Base-by-base conservation (phyloP, 1,139 yeast genomes). In the Scheffersomyces parashehatae region DNA sequence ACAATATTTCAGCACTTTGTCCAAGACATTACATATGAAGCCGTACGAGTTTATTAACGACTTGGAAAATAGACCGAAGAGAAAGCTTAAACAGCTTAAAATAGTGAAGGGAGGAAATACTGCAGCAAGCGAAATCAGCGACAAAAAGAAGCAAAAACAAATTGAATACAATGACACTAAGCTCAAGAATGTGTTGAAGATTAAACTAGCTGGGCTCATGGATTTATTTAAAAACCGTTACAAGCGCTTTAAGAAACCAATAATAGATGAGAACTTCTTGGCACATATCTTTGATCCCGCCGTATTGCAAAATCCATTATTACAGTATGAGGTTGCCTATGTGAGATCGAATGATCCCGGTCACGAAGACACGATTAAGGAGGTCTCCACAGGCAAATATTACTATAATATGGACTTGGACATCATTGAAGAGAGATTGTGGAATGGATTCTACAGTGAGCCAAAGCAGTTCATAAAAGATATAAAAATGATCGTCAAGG, bases 391-490 rank as follows among this genome's bases (percentile, higher is more conserved):
- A 0, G 96, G 95, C 2, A 81, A 78, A 45, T 76, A 74, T 52
- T 93, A 74, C 60, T 77, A 76, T 67, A 93, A 93, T 55, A 95
- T 93, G 88, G 99, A 93, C 59, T 72, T 95, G 47, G 99, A 93
- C 60, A 84, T 90, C 13, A 82, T 95, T 38, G 99, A 93, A 58
- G 99, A 93, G 59, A 76, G 99, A 45, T 69, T 95, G 44, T 93
- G 99, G 99, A 93, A 93, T 64, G 99, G 99, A 0, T 93, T 70
- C 62, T 93, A 95, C 59, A 85, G 91, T 29, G 97, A 91, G 56
- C 97, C 99, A 11, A 85, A 82, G 53, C 98, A 93, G 60, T 91
- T 88, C 59, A 67, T 91, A 54, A 81, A 78, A 53, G 99, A 95
- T 59, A 78, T 95, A 40, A 88, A 83, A 59, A 77, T 87, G 81